Base-by-base conservation (phyloP, 1,284 basidiomycete genomes). In the Pterulicium gracile region DNA sequence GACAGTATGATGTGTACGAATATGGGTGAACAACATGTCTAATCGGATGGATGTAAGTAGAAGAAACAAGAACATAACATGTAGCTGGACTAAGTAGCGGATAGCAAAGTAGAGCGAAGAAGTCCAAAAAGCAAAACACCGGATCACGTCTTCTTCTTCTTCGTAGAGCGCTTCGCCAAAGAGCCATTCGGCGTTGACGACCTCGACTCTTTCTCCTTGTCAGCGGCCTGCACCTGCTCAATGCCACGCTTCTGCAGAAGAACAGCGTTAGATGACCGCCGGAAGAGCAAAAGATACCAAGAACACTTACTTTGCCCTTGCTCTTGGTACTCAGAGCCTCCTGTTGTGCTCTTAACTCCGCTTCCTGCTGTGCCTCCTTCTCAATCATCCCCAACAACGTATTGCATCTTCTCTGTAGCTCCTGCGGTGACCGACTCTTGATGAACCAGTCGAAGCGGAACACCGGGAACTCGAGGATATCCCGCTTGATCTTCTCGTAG, bases 381-480 rank as follows among this genome's bases (percentile, higher is more conserved):
- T 93, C 84, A 51, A 98, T 88, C 77, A 97, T 87, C 13, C 83
- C 74, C 34, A 98, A 59, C 34, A 98, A 62, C 4, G 95, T 98
- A 55, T 86, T 88, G 56, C 93, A 97, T 47, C 96, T 69, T 54
- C 95, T 71, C 55, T 86, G 81, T 50, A 99, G 69, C 68, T 99
- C 96, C 57, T 90, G 82, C 7, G 91, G 84, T 19, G 89, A 93
- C 45, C 96, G 72, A 52, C 86, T 90, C 72, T 97, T 97, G 75
- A 98, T 91, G 71, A 98, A 98, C 94, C 94, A 98, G 61, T 98
- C 93, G 56, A 98, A 96, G 45, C 92, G 72, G 69, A 98, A 98
- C n/a, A 93, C 85, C 0, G 92, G 91, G 66, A 92, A 95, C 62
- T 94, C 90, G 34, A 84, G 85, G 50, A 98, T 91, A 65, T 98